Base-by-base conservation (phyloP, 352 stramenopile species). In the Aphanomyces euteiches region DNA sequence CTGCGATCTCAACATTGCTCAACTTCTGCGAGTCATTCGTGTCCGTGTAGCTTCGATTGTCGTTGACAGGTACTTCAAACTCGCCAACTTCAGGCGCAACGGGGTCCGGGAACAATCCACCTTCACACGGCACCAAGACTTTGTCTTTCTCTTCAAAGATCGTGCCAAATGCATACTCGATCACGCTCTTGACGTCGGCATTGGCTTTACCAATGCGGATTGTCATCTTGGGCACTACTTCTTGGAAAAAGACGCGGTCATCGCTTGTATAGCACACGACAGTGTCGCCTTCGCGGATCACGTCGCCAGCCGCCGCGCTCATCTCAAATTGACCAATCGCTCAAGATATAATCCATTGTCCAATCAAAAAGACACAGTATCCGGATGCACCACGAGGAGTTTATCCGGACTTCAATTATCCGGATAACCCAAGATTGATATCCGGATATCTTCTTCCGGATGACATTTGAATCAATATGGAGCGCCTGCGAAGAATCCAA, bases 81-180 rank as follows among this genome's bases (percentile, higher is more conserved):
- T 92, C 85, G 47, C 87, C 87, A n/a, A 82, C 87, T 74, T 95
- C 87, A 67, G 87, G 82, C 15, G 87, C 82, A 7, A 95, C 87
- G 0, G 87, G 87, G 56, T 95, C 85, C 0, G 87, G 87, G 69
- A 95, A 95, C 6, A 95, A 72, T 2, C 87, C 87, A 53, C 84
- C 87, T 10, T 78, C 78, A 39, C 93, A 85, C 15, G 83, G 68
- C 28, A 91, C 79, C 19, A 95, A 74, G 50, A 80, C 81, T 66
- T 95, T 92, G 77, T 93, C 88, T 67, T 90, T 85, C 73, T 90
- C 83, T 56, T 95, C 87, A 66, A 95, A 95, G 58, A 91, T 88
- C 28, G 84, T 77, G 57, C 86, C 87, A 50, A 91, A 95, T 36
- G 73, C 76, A 7, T 85, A 81, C n/a, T 85, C 83, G 68, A 93